phyloP scores from a whole-genome alignment of 495 filamentous ascomycete genomes.

The Aeminium ludgeri region DNA sequence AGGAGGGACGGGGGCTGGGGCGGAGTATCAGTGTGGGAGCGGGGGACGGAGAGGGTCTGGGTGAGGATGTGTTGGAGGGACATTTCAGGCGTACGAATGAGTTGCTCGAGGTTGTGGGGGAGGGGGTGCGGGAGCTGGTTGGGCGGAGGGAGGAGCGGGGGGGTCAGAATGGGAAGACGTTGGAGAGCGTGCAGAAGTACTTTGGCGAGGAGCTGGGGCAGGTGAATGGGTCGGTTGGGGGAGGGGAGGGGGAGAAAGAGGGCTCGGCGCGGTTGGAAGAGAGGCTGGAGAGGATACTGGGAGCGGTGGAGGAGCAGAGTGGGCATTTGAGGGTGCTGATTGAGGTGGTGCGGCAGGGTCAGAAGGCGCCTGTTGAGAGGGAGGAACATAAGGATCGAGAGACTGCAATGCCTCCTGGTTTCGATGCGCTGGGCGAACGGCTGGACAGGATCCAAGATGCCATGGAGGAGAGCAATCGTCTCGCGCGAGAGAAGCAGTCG shows the following conservation, averaged over 20 bases:
- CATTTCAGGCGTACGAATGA: slow-evolving; percentile 11
- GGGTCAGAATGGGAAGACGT: too few species aligned
- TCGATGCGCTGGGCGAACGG: slow-evolving; percentile 12
- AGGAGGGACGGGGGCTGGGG: slow-evolving; percentile 6
- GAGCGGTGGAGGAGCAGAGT: slow-evolving; percentile 13
- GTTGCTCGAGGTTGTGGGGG: too few species aligned
- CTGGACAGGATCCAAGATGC: slow-evolving; percentile 15
- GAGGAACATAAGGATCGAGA: background rate
- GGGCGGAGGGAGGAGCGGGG: too few species aligned
- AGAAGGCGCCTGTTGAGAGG: slow-evolving; percentile 4
- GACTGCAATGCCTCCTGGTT: too few species aligned
- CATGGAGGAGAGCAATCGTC: slow-evolving; percentile 13
- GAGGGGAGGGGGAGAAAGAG: slow-evolving; percentile 7
- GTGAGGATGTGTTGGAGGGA: too few species aligned
- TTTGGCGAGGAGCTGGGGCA: slow-evolving; percentile 13
- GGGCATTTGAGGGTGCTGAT: slow-evolving; percentile 9
- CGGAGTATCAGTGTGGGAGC: too few species aligned
- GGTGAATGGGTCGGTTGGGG: slow-evolving; percentile 10
- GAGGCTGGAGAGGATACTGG: slow-evolving; percentile 7
- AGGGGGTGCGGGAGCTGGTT: too few species aligned
- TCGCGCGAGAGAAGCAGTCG: background rate
- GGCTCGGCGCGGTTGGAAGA: slow-evolving; percentile 3
- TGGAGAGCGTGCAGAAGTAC: slow-evolving; percentile 12
- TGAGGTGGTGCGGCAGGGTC: too few species aligned
- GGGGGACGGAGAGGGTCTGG: too few species aligned